Percentiles rank a stretch among this genome's conserved stretches.
Evolutionary conservation across 441 rosid species (phyloP).

Genomic region (Geranium incanum): DNA sequence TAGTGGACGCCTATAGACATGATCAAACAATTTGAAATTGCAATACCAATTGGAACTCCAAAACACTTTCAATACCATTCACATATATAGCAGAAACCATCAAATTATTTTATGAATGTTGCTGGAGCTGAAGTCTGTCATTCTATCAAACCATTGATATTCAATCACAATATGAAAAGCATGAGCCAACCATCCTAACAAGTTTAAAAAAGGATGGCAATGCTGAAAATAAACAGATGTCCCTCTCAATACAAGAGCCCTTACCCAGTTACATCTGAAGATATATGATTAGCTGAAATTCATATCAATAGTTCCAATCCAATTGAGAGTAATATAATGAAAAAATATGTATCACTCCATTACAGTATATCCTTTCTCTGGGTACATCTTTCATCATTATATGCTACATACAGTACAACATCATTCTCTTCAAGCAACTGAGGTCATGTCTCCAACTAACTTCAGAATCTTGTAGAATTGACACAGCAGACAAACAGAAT

Average conservation of each 20-base stretch:
- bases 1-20: not conserved
- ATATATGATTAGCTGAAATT: too few relatives aligned
- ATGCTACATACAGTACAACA: too few relatives aligned
- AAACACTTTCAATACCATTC: not conserved
- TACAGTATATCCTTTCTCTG: too few relatives aligned
- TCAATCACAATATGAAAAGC: not conserved
- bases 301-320: too few relatives aligned
- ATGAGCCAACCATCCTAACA: not conserved
- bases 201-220: not conserved
- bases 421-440: too few relatives aligned
- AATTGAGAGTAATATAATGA: too few relatives aligned
- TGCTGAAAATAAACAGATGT: not conserved
- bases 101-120: not conserved
- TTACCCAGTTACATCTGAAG: not conserved
- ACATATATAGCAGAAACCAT: not conserved
- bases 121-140: not conserved
- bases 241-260: slow-evolving; percentile 1
- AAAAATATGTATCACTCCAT: too few relatives aligned
- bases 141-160: too few relatives aligned
- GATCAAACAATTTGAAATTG: not conserved
- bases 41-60: not conserved
- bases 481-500: too few relatives aligned
- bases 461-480: too few relatives aligned
- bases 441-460: too few relatives aligned
- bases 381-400: too few relatives aligned